Evolutionary conservation across 2,329 filamentous ascomycete species (phyloP), one percentile per base, ranked within the genome.

Genomic region (Plenodomus tracheiphilus): DNA sequence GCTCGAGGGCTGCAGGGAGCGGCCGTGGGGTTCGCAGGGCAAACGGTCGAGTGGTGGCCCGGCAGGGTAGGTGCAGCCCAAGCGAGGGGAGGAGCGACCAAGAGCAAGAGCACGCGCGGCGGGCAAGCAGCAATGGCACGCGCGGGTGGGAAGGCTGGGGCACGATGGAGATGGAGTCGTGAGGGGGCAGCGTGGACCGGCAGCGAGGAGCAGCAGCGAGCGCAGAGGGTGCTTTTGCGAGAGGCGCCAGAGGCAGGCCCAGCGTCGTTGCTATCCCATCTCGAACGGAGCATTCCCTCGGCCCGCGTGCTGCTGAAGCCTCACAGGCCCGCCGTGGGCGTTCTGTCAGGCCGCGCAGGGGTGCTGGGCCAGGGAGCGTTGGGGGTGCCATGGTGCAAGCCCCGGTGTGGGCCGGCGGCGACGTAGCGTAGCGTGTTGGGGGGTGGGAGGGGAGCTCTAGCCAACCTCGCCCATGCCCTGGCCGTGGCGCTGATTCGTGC

Each of bases 291-390:
- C 39, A 45, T 55, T 6, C 43, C 53, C 51, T 50, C 49, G 41
- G 41, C 44, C 47, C 40, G 47, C 46, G 35, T 40, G 49, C 48
- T 51, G 38, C 50, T 37, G 51, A 51, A 58, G 56, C 47, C 43
- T 51, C 38, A 47, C 44, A 49, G 54, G 55, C 44, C 22, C 46
- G 34, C 46, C 52, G 52, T 55, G 47, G 54, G 45, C 41, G 30
- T 47, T 43, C 50, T 56, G 58, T 53, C 56, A 60, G 59, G 53
- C 4, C 51, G 36, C 38, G 46, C 54, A 59, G 59, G 59, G 59
- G 51, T 59, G 47, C 11, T 22, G 25, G n/a, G 58, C 49, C 61
- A 61, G 58, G 56, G 58, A 61, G 57, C 57, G 56, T 61, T 61
- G 64, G 59, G 50, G 51, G n/a, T n/a, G n/a, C n/a, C n/a, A n/a